phyloP scores from a whole-genome alignment of 495 filamentous ascomycete genomes.

The Tuber aestivum region DNA sequence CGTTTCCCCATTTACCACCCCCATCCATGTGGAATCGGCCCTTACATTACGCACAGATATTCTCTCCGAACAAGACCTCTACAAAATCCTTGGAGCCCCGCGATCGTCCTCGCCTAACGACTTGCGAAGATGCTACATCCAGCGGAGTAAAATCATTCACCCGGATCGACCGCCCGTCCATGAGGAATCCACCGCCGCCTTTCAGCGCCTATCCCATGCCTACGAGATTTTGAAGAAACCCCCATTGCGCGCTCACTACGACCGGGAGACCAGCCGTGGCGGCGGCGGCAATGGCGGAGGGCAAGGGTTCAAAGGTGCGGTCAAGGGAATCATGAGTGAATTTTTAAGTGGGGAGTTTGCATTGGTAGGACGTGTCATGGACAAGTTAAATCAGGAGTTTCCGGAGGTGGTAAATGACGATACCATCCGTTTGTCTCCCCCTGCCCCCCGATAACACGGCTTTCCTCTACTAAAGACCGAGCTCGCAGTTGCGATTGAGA shows the following conservation, averaged over 20 bases:
- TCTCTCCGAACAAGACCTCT: constrained; percentile 45
- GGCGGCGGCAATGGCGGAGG: no score
- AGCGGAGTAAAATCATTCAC: constrained; percentile 47
- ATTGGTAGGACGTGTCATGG: constrained; percentile 43
- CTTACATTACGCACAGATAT: constrained; percentile 37
- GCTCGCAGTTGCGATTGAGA: constrained; percentile 41
- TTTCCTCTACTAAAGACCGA: not conserved
- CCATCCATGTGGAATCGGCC: not conserved
- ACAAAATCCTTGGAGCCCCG: constrained; percentile 46
- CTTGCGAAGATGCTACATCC: constrained; percentile 47
- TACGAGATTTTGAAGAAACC: constrained; percentile 48
- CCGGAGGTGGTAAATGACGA: constrained; percentile 45
- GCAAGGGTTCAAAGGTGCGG: constrained; percentile 45
- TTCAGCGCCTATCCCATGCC: constrained; percentile 48
- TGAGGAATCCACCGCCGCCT: constrained; percentile 45
- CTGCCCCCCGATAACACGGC: no score
- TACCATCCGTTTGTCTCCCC: constrained; percentile 39
- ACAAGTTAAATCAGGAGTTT: constrained; percentile 43
- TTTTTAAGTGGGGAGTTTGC: constrained; percentile 47
- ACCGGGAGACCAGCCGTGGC: constrained; percentile 43
- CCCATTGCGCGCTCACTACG: constrained; percentile 44
- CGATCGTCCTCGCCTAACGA: constrained; percentile 42
- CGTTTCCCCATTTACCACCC: not conserved
- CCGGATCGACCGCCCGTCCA: constrained; percentile 46
- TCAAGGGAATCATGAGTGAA: constrained; percentile 46